Percentiles rank a stretch among this genome's conserved stretches.
Evolutionary conservation across 352 stramenopile species (phyloP).

Genomic region (Phytophthora citricola): DNA sequence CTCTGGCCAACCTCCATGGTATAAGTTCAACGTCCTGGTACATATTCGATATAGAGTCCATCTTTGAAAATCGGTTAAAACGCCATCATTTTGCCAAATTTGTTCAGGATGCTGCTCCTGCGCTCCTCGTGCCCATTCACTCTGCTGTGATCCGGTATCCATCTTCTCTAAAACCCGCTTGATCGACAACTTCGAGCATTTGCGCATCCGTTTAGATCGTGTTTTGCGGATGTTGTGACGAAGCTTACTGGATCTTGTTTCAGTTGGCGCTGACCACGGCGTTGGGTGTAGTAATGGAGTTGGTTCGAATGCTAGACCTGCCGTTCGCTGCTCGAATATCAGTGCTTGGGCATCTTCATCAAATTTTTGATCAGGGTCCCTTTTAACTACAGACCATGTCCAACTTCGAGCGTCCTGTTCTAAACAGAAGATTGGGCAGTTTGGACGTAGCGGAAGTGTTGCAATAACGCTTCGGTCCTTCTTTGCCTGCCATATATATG

Average conservation of each 20-base stretch:
- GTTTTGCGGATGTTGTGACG: not conserved
- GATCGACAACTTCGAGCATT: not conserved
- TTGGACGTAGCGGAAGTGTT: too few relatives aligned
- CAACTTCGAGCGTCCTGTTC: too few relatives aligned
- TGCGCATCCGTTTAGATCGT: not conserved
- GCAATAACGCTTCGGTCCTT: too few relatives aligned
- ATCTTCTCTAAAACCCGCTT: not conserved
- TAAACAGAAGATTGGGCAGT: too few relatives aligned
- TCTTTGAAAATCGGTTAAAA: not conserved
- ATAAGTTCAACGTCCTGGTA: not conserved
- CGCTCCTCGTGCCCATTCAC: not conserved
- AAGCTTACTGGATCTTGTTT: too few relatives aligned
- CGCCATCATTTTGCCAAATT: not conserved
- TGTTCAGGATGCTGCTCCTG: not conserved
- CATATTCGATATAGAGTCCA: constrained; percentile 1
- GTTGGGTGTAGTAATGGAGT: too few relatives aligned
- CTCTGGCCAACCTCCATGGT: not conserved
- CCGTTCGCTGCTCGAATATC: too few relatives aligned
- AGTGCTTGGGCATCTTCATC: not conserved
- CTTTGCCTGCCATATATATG: too few relatives aligned
- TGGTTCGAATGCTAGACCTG: too few relatives aligned
- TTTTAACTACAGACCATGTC: too few relatives aligned
- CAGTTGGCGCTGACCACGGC: too few relatives aligned
- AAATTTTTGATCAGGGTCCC: too few relatives aligned
- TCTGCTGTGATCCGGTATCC: not conserved